phyloP scores from a whole-genome alignment of 1,284 basidiomycete genomes.

The Ceratobasidium sp. region DNA sequence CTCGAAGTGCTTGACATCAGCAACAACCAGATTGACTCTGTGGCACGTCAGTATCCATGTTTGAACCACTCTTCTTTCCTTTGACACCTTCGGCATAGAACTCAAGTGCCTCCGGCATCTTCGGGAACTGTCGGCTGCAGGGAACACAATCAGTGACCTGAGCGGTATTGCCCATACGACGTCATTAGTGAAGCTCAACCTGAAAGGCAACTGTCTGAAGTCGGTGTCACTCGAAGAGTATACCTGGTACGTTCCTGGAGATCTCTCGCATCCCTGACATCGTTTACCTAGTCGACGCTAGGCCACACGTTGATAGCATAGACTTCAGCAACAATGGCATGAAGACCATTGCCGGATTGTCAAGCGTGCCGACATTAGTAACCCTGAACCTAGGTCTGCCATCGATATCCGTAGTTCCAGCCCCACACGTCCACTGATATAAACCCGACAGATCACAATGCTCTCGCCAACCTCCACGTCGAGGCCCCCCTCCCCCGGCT shows the following conservation, averaged over 20 bases:
- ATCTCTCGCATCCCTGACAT: constrained; percentile 56
- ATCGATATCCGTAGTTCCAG: neutral
- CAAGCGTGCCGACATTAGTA: constrained; percentile 31
- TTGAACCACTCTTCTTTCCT: neutral
- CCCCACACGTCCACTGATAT: constrained; percentile 49
- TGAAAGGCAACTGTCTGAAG: constrained; percentile 76
- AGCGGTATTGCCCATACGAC: constrained; percentile 80
- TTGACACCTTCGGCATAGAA: constrained; percentile 56
- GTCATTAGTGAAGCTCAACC: constrained; percentile 79
- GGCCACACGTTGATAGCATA: constrained; percentile 28
- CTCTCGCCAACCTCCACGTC: constrained; percentile 48
- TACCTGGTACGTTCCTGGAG: constrained; percentile 66
- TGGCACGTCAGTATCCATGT: constrained; percentile 68
- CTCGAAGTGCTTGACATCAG: constrained; percentile 91
- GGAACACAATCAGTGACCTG: constrained; percentile 77
- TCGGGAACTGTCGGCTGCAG: constrained; percentile 85
- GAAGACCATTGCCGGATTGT: constrained; percentile 26
- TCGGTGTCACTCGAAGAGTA: constrained; percentile 66
- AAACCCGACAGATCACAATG: constrained; percentile 16
- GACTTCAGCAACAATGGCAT: constrained; percentile 34
- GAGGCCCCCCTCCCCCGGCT: constrained; percentile 66
- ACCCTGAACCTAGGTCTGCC: constrained; percentile 40
- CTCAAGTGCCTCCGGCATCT: constrained; percentile 83
- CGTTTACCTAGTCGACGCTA: constrained; percentile 55
- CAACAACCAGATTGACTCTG: constrained; percentile 83